Evolutionary conservation across 805 yeast species (phyloP).

Genomic region (Suhomyces sp.): DNA sequence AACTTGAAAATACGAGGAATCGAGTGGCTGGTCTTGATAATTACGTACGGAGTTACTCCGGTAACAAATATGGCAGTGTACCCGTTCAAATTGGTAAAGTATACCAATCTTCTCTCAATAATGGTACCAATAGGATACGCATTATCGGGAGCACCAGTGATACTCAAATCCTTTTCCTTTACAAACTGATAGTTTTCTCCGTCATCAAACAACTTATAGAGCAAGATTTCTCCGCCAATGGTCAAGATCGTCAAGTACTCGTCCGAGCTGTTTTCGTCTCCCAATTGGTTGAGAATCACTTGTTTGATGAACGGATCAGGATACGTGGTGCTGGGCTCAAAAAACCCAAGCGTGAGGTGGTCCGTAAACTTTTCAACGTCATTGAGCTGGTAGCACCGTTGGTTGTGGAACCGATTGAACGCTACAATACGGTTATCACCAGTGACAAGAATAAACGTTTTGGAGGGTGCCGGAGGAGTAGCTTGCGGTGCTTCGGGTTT

Average conservation of each 20-base stretch:
- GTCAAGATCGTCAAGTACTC: constrained; percentile 72
- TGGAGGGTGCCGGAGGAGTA: constrained; percentile 18
- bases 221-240: constrained; percentile 73
- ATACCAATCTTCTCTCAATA: constrained; percentile 64
- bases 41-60: constrained; percentile 68
- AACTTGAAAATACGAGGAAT: constrained; percentile 65
- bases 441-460: constrained; percentile 62
- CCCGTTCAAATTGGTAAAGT: constrained; percentile 56
- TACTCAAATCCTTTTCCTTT: constrained; percentile 43
- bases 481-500: constrained; percentile 11
- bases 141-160: constrained; percentile 80
- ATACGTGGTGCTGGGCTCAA: constrained; percentile 49
- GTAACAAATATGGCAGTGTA: constrained; percentile 63
- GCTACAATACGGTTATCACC: constrained; percentile 73
- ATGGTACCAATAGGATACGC: constrained; percentile 67
- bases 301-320: constrained; percentile 78
- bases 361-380: constrained; percentile 48
- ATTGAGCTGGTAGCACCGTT: constrained; percentile 52
- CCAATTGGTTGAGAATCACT: constrained; percentile 58
- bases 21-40: constrained; percentile 63
- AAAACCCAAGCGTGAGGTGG: constrained; percentile 40
- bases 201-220: constrained; percentile 58
- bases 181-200: constrained; percentile 40
- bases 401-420: constrained; percentile 54
- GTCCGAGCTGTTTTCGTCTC: constrained; percentile 52